Base-by-base conservation (phyloP, 2,329 filamentous ascomycete genomes). In the Venturia effusa region DNA sequence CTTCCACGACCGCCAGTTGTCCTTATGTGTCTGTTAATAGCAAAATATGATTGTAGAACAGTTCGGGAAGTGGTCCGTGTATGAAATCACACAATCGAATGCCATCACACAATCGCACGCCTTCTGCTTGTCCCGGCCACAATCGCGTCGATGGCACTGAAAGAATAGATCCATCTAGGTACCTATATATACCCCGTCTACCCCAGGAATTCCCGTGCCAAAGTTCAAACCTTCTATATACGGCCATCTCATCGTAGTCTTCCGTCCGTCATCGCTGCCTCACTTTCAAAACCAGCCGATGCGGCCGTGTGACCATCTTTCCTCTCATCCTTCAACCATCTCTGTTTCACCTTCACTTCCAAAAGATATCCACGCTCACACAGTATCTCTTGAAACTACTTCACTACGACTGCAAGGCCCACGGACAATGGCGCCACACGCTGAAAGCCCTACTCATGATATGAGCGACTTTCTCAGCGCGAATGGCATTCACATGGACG, bases 401-500 rank as follows among this genome's bases (percentile, higher is more conserved):
- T 30, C 24, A 30, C 27, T 17, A 15, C 45, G 27, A 34, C 15
- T 37, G 30, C 30, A 7, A 30, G 13, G 51, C 17, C 27, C 30
- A 17, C 48, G 4, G 10, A n/a, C 51, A n/a, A 64, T 64, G 63
- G 63, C 63, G 11, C 63, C 63, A 17, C 63, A 64, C 55, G 63
- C 63, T 10, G 59, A 64, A 32, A 62, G 59, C 41, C 63, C 63
- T 19, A 15, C 27, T 3, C 19, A n/a, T 11, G 63, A 64, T 1
- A 34, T 27, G 8, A 57, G 32, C 19, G 34, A 24, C 1, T 64
- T 62, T 27, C 24, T 62, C 30, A 40, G 40, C 22, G 19, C 32
- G 22, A 30, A 37, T 39, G 45, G 10, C 24, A 15, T 57, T 24
- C 61, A n/a, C 30, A 51, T 22, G 40, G 32, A 61, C 24, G 22